Evolutionary conservation across 1,284 basidiomycete genomes (phyloP), one percentile per base, ranked within the genome.

Genomic region (Phellopilus nigrolimitatus): DNA sequence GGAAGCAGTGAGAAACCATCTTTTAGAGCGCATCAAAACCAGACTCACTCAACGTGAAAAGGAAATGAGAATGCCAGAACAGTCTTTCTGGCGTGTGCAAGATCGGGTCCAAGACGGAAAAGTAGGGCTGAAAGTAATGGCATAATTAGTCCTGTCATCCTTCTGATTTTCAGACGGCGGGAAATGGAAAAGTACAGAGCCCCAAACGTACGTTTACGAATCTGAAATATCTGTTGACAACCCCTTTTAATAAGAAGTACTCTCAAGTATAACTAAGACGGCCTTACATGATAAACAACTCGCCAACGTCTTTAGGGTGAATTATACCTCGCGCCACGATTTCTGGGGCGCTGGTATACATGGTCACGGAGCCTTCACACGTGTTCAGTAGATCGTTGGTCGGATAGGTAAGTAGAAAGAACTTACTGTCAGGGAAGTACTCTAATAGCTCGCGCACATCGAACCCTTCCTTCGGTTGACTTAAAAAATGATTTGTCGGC

Each of bases 21-120:
- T n/a, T 19, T n/a, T 15, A 46, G 13, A 42, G 37, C 40, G 30
- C 8, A 43, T 46, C 22, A 28, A 21, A 48, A 51, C 3, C 15
- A 19, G 17, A 75, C 78, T 72, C 57, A 80, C 79, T 70, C 56
- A 77, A 73, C 25, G 79, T 80, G 62, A 80, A 80, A n/a, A 82
- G 66, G 57, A 81, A 80, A 7, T 76, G 75, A 50, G 68, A 71
- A 2, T 67, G 67, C 67, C 72, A 74, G 44, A 79, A 74, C 13
- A 81, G 63, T 28, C 68, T 67, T 44, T 67, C 65, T 15, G 79
- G 74, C 0, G 74, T 77, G 59, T 83, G 79, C n/a, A 80, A 61
- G 13, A 66, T 69, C 13, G 68, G 70, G 61, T 83, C 79, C 25
- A 81, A 66, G 43, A 80, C 68, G 2, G 76, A 74, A 58, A 80